Conservation (phyloP, 306 rosid species). For the Begonia loranthoides region DNA sequence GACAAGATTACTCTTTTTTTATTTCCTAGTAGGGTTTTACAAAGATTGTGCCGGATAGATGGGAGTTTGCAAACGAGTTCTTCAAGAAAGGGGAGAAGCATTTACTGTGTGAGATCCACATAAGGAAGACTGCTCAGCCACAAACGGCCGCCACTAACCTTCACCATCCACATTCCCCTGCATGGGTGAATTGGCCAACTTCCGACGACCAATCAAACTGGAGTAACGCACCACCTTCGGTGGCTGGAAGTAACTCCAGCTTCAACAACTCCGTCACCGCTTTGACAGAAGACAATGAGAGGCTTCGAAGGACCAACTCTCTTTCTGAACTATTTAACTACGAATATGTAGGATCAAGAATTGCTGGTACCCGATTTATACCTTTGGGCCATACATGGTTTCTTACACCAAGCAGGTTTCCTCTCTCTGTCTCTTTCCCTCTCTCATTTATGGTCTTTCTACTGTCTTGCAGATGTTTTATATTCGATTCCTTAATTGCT, state of each 20-base stretch:
- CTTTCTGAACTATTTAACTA: no score
- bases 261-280: slow-evolving; percentile 38
- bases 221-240: slow-evolving; percentile 63
- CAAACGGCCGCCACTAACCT: slow-evolving; percentile 22
- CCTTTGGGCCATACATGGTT: no score
- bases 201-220: slow-evolving; percentile 68
- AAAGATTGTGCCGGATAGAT: slow-evolving; percentile 94
- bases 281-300: slow-evolving; percentile 80
- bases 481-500: no score
- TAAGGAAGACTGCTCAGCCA: slow-evolving; percentile 81
- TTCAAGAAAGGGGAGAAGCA: slow-evolving; percentile 95
- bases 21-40: slow-evolving; percentile 65
- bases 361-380: no score
- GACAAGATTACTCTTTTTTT: neutral
- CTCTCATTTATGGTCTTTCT: no score
- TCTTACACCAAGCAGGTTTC: no score
- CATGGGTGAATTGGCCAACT: slow-evolving; percentile 28
- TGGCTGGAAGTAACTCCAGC: neutral
- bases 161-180: slow-evolving; percentile 25
- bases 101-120: slow-evolving; percentile 80
- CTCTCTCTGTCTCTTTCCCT: no score
- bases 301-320: slow-evolving; percentile 70
- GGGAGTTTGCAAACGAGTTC: slow-evolving; percentile 97
- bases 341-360: no score
- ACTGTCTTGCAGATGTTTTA: no score